Percentiles rank a stretch among this genome's conserved stretches.
Evolutionary conservation across 768 basidiomycete genomes (phyloP).

Genomic region (Floccularia luteovirens): DNA sequence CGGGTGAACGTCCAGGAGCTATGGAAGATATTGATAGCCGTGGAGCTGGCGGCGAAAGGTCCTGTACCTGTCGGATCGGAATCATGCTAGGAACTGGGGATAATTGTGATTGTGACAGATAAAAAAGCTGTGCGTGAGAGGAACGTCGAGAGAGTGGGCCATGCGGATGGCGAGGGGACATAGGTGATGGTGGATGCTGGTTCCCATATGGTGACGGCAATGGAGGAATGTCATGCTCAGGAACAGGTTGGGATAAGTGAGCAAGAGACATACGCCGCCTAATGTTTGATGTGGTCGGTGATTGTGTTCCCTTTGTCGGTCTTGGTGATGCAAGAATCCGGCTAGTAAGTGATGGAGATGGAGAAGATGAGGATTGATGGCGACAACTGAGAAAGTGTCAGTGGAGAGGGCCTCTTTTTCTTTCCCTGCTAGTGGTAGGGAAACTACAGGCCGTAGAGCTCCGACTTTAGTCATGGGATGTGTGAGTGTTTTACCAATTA

Average conservation of each 20-base stretch:
- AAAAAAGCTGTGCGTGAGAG: conserved; percentile 13
- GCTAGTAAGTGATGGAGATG: conserved; percentile 9
- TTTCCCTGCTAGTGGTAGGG: conserved; percentile 5
- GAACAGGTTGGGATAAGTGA: conserved; percentile 6
- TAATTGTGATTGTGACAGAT: conserved; percentile 3
- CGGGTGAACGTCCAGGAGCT: conserved; percentile 6
- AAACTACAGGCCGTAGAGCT: conserved; percentile 7
- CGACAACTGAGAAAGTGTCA: conserved; percentile 16
- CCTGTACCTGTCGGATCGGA: conserved; percentile 9
- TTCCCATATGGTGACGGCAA: background rate
- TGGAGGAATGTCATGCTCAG: conserved; percentile 7
- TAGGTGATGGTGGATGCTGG: conserved; percentile 6
- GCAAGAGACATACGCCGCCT: conserved; percentile 12
- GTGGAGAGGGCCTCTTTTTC: conserved; percentile 22
- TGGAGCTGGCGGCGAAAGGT: conserved; percentile 1
- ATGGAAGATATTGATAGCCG: conserved; percentile 4
- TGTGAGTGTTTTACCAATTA: conserved; percentile 3
- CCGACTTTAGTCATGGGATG: conserved; percentile 7
- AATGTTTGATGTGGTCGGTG: conserved; percentile 2
- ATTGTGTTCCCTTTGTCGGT: conserved; percentile 1
- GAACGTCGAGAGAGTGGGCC: conserved; percentile 7
- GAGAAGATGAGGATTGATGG: too few species aligned
- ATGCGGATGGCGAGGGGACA: conserved; percentile 3
- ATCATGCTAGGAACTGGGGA: conserved; percentile 10
- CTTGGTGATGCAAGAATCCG: conserved; percentile 2